Evolutionary conservation across 164 flowering plant species (phyloP), one percentile per base, ranked within the genome.

Genomic region (Taxillus chinensis): DNA sequence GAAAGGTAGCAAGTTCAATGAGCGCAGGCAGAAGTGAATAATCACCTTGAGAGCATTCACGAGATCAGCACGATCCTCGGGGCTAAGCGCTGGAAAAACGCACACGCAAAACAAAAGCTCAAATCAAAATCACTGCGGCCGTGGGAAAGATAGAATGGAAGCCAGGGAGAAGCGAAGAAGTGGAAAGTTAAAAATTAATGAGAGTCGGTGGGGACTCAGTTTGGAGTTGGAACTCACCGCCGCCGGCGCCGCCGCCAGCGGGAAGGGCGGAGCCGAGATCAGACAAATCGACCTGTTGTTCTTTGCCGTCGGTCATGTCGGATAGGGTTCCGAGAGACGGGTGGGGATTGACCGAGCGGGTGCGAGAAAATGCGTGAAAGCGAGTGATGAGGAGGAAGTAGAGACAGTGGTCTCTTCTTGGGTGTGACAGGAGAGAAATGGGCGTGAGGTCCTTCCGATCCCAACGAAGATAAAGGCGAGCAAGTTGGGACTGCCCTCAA

Each of bases 21-120:
- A 15, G 43, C 16, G 6, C 10, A 55, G 42, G 48, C 1, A 14
- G 39, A 53, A 52, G 45, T 7, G 13, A 62, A 64, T 60, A 27
- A 27, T 37, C 42, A 77, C 80, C 74, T 77, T 74, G 27, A 77
- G 68, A 55, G 74, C 78, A 63, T 75, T 73, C 3, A 78, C 79
- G n/a, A 78, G 82, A 39, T 67, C 74, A 0, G 74, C 79, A 14
- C 82, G 70, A 69, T 78, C 78, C 73, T 71, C 77, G 4, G 68
- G 70, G 49, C 75, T 75, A 45, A 78, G 67, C 64, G 73, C 81
- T 78, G 43, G 64, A 67, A 59, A 62, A 1, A 52, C 8, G n/a
- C 5, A 39, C 3, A 42, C 12, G 12, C 38, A 45, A 57, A 7
- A 14, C 7, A 42, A 2, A 10, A 11, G 5, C 46, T 8, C 8